Evolutionary conservation across 2,329 filamentous ascomycete species (phyloP), one percentile per base, ranked within the genome.

Genomic region (Monilinia fructicola): DNA sequence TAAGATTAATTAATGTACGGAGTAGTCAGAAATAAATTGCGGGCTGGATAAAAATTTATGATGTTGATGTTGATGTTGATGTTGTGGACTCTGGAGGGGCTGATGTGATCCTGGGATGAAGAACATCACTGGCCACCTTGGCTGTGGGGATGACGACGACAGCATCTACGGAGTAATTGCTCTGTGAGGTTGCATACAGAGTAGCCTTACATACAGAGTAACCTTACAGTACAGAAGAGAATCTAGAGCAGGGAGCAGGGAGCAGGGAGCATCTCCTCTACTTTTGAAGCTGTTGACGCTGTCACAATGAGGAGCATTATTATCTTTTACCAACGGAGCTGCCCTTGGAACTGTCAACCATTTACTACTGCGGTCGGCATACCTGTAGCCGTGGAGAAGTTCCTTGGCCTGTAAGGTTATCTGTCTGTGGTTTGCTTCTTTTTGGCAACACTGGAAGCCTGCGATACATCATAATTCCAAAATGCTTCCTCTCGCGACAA

Each of bases 31-130:
- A 59, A 48, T 31, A 31, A 35, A 59, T 23, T 38, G 56, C 28
- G 46, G 44, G n/a, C 9, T 14, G 46, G 14, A 10, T 28, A 38
- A 50, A 31, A 38, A 38, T 26, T 38, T 50, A 50, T 50, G 44
- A 60, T 60, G 44, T 60, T 26, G 48, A 52, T 28, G 48, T 50
- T 48, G 46, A 50, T 50, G n/a, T n/a, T n/a, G n/a, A n/a, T n/a
- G n/a, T n/a, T 10, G 21, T 50, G 21, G 23, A 35, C 18, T 28
- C 56, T 35, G 42, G 42, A 59, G 46, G 56, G 42, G 56, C 18
- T 46, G 56, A 59, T 35, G 42, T 11, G 18, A 35, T 35, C 31
- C 56, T 38, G 56, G 44, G 56, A 60, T 60, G 28, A 50, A 50
- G 56, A 28, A 38, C 23, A 35, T 35, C 56, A 60, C 56, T 42